Conservation (phyloP, 495 filamentous ascomycete species). For the Trichoderma parareesei region DNA sequence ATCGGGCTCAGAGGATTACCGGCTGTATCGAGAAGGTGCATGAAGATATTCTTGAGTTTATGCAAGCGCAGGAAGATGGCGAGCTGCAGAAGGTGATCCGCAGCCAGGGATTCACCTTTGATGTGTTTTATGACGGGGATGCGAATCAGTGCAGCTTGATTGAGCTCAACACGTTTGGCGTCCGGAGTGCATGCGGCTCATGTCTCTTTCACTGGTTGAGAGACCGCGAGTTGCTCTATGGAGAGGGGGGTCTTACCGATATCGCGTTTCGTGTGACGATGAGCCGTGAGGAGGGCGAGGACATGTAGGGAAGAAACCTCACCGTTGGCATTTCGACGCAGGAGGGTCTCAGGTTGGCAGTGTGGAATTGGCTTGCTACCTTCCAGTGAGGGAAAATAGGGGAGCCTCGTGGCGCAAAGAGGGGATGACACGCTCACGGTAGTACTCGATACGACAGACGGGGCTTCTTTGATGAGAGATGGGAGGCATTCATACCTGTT, state of each 20-base stretch:
- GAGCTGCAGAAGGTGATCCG: conserved; percentile 15
- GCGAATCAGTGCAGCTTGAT: conserved; percentile 14
- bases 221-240: conserved; percentile 19
- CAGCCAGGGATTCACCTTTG: conserved; percentile 23
- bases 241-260: not conserved
- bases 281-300: not conserved
- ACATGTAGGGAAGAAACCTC: too few species aligned
- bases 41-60: conserved; percentile 12
- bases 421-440: too few species aligned
- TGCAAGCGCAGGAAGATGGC: not conserved
- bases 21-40: conserved; percentile 4
- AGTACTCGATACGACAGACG: too few species aligned
- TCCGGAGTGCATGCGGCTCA: conserved; percentile 20
- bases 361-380: too few species aligned
- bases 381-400: too few species aligned
- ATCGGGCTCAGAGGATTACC: conserved; percentile 15
- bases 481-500: too few species aligned
- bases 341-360: too few species aligned
- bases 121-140: conserved; percentile 24
- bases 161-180: conserved; percentile 23
- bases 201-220: conserved; percentile 25
- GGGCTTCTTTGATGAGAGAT: too few species aligned
- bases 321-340: too few species aligned
- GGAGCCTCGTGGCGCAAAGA: too few species aligned
- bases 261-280: conserved; percentile 15